These are phyloP conservation scores for Phyllostachys edulis DNA, from an alignment of 176 grass and related monocot species.

Conservation along the genomic window DNA sequence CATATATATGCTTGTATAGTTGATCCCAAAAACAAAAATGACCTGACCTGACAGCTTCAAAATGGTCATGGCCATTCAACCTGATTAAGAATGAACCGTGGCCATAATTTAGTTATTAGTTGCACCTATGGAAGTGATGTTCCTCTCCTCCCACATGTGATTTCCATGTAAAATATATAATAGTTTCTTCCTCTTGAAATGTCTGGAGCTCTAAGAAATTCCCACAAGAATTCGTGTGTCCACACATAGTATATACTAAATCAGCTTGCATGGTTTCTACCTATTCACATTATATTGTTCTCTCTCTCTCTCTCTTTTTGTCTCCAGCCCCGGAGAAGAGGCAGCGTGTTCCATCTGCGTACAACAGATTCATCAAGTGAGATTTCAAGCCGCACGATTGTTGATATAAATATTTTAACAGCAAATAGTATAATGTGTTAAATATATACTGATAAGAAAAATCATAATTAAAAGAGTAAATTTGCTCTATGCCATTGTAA, in stretches of 20 bases:
- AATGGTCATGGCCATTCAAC: neutral
- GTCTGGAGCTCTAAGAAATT: neutral
- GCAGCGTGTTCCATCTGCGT: slow-evolving; percentile 87
- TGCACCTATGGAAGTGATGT: neutral
- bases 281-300: neutral
- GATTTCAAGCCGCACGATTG: neutral
- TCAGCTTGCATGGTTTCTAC: neutral
- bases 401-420: neutral
- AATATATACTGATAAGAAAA: neutral
- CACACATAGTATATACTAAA: neutral
- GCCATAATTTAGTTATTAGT: neutral
- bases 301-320: neutral
- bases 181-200: neutral
- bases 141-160: neutral
- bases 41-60: neutral
- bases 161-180: neutral
- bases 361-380: slow-evolving; percentile 98
- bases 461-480: neutral
- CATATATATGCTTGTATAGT: neutral
- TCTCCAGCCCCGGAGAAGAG: slow-evolving; percentile 75
- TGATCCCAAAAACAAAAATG: neutral
- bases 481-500: no score
- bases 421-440: neutral
- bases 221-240: neutral
- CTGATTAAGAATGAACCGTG: neutral